phyloP scores from a whole-genome alignment of 164 flowering plant species.

The Kalanchoe fedtschenkoi region DNA sequence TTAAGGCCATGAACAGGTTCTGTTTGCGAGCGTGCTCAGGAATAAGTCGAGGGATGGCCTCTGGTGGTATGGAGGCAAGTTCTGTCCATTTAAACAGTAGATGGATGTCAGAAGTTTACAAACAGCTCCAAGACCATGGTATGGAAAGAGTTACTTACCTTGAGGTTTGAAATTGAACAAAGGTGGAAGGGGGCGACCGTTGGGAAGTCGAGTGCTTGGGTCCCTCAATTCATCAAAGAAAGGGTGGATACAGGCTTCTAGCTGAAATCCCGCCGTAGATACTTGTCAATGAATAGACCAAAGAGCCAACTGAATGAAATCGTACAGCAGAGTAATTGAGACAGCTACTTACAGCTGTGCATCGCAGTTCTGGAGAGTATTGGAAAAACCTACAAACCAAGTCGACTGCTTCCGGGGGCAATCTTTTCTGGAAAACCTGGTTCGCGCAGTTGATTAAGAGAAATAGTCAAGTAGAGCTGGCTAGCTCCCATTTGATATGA shows the following conservation, averaged over 20 bases:
- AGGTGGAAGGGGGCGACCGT: conserved; percentile 95
- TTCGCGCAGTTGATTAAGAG: background rate
- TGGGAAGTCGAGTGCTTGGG: conserved; percentile 81
- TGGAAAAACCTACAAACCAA: conserved; percentile 86
- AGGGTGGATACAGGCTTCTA: conserved; percentile 92
- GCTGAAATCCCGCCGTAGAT: conserved; percentile 29
- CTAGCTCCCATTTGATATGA: background rate
- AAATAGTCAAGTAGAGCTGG: background rate
- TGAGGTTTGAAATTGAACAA: conserved; percentile 83
- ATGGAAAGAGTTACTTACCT: conserved; percentile 27
- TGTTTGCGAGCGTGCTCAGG: conserved; percentile 92
- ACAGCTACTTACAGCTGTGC: conserved; percentile 74
- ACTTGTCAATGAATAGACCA: background rate
- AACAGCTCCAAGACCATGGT: background rate
- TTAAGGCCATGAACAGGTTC: conserved; percentile 90
- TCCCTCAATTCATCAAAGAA: conserved; percentile 93
- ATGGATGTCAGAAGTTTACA: background rate
- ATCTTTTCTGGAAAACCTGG: conserved; percentile 81
- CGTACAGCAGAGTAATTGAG: background rate
- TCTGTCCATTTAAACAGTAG: conserved; percentile 27
- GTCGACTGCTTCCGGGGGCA: conserved; percentile 93
- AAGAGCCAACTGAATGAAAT: background rate
- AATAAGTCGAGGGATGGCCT: conserved; percentile 49
- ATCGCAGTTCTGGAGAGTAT: conserved; percentile 88
- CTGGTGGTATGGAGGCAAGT: conserved; percentile 58